Percentiles rank a stretch among this genome's conserved stretches.
phyloP scores from a whole-genome alignment of 2,329 filamentous ascomycete species.

The Aaosphaeria pasadenensis region DNA sequence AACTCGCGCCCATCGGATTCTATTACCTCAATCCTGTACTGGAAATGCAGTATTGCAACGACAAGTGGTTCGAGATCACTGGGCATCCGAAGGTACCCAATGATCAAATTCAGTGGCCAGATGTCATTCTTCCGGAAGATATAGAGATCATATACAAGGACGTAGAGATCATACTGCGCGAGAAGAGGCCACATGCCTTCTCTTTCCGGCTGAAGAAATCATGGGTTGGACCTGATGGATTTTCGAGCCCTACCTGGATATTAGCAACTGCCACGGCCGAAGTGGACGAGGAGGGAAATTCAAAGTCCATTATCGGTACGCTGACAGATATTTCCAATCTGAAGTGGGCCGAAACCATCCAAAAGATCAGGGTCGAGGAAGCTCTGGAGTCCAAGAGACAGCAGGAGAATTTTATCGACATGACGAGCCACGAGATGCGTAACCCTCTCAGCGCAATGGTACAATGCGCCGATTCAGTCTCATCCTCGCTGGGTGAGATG shows the following conservation, averaged over 20 bases:
- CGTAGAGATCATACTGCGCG: not conserved
- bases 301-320: conserved; percentile 31
- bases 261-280: conserved; percentile 23
- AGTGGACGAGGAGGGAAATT: conserved; percentile 17
- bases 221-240: conserved; percentile 24
- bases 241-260: conserved; percentile 21
- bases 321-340: conserved; percentile 37
- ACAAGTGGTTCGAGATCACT: conserved; percentile 26
- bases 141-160: conserved; percentile 7
- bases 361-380: conserved; percentile 30
- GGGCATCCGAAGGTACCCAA: conserved; percentile 12
- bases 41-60: conserved; percentile 25
- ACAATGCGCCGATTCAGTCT: conserved; percentile 43
- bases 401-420: conserved; percentile 25
- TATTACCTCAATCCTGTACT: conserved; percentile 20
- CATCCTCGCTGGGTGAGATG: conserved; percentile 24
- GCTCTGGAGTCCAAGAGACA: conserved; percentile 37
- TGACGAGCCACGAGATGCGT: not conserved
- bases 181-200: not conserved
- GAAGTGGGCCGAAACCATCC: conserved; percentile 36
- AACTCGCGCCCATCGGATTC: conserved; percentile 23
- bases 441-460: conserved; percentile 29
- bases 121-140: conserved; percentile 20
- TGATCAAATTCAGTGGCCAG: conserved; percentile 14
- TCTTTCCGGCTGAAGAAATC: conserved; percentile 18